Conservation (phyloP, 306 rosid genomes). For the Acacia crassicarpa region DNA sequence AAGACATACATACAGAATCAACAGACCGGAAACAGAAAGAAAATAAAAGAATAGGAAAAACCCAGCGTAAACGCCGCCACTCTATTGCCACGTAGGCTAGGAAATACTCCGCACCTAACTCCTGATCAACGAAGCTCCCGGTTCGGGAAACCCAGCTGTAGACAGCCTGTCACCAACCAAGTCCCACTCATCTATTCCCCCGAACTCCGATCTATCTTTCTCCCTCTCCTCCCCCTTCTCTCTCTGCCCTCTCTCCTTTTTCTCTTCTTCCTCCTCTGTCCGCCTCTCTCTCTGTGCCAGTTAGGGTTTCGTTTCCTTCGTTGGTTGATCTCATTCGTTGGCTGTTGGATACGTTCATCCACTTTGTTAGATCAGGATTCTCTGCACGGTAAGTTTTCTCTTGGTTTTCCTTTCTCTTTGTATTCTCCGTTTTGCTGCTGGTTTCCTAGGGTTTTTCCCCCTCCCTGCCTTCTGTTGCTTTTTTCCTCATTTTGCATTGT, state of each 20-base stretch:
- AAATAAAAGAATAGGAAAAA: not conserved
- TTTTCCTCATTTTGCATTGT: not conserved
- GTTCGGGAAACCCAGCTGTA: slow-evolving; percentile 87
- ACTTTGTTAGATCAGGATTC: slow-evolving; percentile 59
- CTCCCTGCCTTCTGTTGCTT: not conserved
- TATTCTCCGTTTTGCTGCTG: slow-evolving; percentile 6
- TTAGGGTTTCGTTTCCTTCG: slow-evolving; percentile 56
- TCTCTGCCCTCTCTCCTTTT: not conserved
- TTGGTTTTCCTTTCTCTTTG: slow-evolving; percentile 29
- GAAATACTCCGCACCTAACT: slow-evolving; percentile 41
- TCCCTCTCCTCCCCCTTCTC: not conserved
- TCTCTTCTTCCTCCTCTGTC: not conserved
- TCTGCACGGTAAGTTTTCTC: slow-evolving; percentile 49
- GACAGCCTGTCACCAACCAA: slow-evolving; percentile 99
- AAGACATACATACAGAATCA: not conserved
- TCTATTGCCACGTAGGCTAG: slow-evolving; percentile 66
- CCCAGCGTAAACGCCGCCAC: slow-evolving; percentile 67
- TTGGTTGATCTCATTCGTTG: slow-evolving; percentile 33
- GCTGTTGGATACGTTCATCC: not conserved
- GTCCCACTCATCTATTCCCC: slow-evolving; percentile 93
- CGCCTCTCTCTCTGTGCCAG: not conserved
- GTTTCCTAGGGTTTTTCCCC: not conserved
- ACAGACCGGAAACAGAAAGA: slow-evolving; percentile 7
- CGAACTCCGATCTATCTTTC: slow-evolving; percentile 45
- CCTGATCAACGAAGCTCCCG: slow-evolving; percentile 51